A percentile compares a stretch with the other conserved stretches of the same genome.
These are phyloP conservation scores for Tolypocladium tropicale DNA, from an alignment of 2,329 filamentous ascomycete genomes.

Conservation along the genomic window DNA sequence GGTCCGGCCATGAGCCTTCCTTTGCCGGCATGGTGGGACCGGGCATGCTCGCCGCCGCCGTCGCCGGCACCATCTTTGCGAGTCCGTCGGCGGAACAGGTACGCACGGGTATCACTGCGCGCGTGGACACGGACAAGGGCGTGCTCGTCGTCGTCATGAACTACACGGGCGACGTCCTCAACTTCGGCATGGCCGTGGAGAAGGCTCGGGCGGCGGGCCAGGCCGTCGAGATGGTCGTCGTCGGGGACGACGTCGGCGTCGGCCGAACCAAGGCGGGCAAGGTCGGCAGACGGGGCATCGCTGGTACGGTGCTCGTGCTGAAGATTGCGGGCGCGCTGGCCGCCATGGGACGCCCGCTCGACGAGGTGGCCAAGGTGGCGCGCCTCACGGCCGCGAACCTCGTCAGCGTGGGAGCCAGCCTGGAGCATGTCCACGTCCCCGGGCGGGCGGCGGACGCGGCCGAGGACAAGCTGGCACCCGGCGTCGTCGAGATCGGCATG, in stretches of 20 bases:
- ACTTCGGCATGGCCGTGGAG: slow-evolving; percentile 89
- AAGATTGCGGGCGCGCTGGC: slow-evolving; percentile 84
- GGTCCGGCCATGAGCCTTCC: slow-evolving; percentile 81
- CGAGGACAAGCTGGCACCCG: slow-evolving; percentile 36
- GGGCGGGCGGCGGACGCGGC: slow-evolving; percentile 51
- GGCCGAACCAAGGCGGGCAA: slow-evolving; percentile 77
- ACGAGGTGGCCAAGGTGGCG: slow-evolving; percentile 64
- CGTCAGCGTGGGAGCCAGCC: slow-evolving; percentile 74
- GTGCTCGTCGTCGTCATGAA: slow-evolving; percentile 93
- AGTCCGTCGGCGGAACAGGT: slow-evolving; percentile 77
- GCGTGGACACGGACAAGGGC: slow-evolving; percentile 61
- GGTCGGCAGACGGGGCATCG: slow-evolving; percentile 82
- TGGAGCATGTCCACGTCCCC: slow-evolving; percentile 90
- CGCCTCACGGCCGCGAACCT: slow-evolving; percentile 63
- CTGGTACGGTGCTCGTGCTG: slow-evolving; percentile 81
- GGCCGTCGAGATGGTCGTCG: slow-evolving; percentile 78
- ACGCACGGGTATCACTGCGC: slow-evolving; percentile 59
- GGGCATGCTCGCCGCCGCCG: slow-evolving; percentile 70
- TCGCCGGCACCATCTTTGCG: slow-evolving; percentile 81
- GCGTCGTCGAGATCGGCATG: slow-evolving; percentile 60
- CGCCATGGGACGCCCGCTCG: slow-evolving; percentile 54
- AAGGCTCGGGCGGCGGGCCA: slow-evolving; percentile 76
- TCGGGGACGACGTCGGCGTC: slow-evolving; percentile 87
- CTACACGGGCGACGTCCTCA: slow-evolving; percentile 81
- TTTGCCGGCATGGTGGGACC: slow-evolving; percentile 78